These are phyloP conservation scores for Acmispon strigosus DNA, from an alignment of 306 rosid genomes.

Conservation along the genomic window DNA sequence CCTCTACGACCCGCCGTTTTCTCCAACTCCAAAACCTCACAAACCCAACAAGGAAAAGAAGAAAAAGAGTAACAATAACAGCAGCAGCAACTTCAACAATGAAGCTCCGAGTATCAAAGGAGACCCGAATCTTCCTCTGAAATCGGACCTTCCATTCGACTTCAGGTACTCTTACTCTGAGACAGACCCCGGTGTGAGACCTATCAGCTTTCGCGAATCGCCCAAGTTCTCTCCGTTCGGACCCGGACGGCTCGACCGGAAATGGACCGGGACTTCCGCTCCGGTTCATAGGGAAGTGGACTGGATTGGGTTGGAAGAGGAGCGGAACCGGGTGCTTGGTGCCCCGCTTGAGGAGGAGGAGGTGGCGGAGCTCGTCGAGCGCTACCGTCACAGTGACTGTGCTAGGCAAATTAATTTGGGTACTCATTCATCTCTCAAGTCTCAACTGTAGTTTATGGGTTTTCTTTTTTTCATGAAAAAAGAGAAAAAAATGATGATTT, in stretches of 20 bases:
- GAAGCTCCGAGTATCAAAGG: slow-evolving; percentile 12
- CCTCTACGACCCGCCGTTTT: slow-evolving; percentile 69
- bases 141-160: slow-evolving; percentile 71
- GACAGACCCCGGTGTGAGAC: slow-evolving; percentile 35
- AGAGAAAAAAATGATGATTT: background rate
- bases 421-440: background rate
- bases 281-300: slow-evolving; percentile 38
- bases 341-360: slow-evolving; percentile 70
- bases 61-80: slow-evolving; percentile 7
- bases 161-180: slow-evolving; percentile 84
- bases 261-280: slow-evolving; percentile 72
- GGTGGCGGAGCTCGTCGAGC: slow-evolving; percentile 68
- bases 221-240: slow-evolving; percentile 89
- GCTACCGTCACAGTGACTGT: slow-evolving; percentile 76
- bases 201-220: slow-evolving; percentile 80
- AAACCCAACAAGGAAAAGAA: background rate
- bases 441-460: background rate
- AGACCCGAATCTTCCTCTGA: slow-evolving; percentile 32
- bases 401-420: slow-evolving; percentile 78
- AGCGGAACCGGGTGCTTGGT: slow-evolving; percentile 57
- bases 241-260: slow-evolving; percentile 70
- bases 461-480: background rate
- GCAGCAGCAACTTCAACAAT: background rate
- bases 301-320: slow-evolving; percentile 28
- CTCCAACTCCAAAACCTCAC: slow-evolving; percentile 29